phyloP scores from a whole-genome alignment of 352 stramenopile species.

The Globisporangium middletonii region DNA sequence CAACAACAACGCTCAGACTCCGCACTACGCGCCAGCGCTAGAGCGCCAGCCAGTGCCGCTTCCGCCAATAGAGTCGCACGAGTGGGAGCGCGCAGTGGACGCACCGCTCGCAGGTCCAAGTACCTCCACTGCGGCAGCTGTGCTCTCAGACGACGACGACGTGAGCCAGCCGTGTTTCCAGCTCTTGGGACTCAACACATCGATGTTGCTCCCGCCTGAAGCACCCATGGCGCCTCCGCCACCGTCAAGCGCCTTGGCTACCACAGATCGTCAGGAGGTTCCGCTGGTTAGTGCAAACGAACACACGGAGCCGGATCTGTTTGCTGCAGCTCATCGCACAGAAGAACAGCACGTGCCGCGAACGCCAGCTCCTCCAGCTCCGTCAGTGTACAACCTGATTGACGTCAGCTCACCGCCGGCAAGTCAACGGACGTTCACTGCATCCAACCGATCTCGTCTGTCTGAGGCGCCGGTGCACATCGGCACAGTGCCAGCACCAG shows the following conservation, averaged over 20 bases:
- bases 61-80: not conserved
- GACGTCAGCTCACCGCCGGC: constrained; percentile 6
- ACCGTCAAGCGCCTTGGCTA: too few relatives aligned
- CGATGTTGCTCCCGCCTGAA: constrained; percentile 14
- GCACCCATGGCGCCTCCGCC: not conserved
- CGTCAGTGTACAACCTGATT: constrained; percentile 5
- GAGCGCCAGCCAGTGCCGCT: not conserved
- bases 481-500: not conserved
- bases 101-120: too few relatives aligned
- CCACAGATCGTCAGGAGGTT: too few relatives aligned
- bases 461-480: not conserved
- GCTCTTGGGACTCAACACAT: constrained; percentile 25
- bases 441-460: not conserved
- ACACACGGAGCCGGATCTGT: too few relatives aligned
- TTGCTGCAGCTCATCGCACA: too few relatives aligned
- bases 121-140: not conserved
- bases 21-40: not conserved
- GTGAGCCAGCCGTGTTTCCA: constrained; percentile 44
- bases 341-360: too few relatives aligned
- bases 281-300: too few relatives aligned
- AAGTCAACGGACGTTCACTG: too few relatives aligned
- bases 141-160: constrained; percentile 5
- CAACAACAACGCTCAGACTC: not conserved
- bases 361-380: not conserved
- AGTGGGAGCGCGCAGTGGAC: not conserved